Conservation (phyloP, 495 filamentous ascomycete genomes). For the Articulospora tetracladia region DNA sequence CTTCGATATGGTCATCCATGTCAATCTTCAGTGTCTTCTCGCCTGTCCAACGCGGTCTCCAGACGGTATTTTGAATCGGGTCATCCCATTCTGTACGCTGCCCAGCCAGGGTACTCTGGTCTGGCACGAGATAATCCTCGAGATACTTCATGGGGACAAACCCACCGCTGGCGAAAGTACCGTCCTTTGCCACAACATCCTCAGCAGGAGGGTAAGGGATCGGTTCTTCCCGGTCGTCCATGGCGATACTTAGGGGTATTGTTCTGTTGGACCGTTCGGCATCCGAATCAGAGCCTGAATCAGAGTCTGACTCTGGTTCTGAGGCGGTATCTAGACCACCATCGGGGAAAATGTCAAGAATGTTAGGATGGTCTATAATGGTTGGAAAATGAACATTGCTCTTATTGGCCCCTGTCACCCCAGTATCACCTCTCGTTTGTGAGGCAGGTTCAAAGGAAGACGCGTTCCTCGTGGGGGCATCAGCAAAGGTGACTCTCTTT, state of each 20-base stretch:
- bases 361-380: no score
- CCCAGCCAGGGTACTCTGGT: neutral
- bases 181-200: neutral
- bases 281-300: neutral
- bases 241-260: neutral
- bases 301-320: neutral
- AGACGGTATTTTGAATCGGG: slow-evolving; percentile 14
- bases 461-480: no score
- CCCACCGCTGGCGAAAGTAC: neutral
- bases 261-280: neutral
- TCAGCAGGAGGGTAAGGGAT: neutral
- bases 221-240: neutral
- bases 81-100: slow-evolving; percentile 3
- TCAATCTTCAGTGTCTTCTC: slow-evolving; percentile 15
- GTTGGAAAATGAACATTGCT: no score
- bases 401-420: no score
- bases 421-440: no score
- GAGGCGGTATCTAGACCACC: no score
- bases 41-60: slow-evolving; percentile 16
- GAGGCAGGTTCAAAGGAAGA: no score
- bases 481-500: neutral
- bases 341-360: no score
- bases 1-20: slow-evolving; percentile 12
- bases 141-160: slow-evolving; percentile 15
- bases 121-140: slow-evolving; percentile 6